Evolutionary conservation across 306 rosid species (phyloP).

Genomic region (Quercus wislizeni): DNA sequence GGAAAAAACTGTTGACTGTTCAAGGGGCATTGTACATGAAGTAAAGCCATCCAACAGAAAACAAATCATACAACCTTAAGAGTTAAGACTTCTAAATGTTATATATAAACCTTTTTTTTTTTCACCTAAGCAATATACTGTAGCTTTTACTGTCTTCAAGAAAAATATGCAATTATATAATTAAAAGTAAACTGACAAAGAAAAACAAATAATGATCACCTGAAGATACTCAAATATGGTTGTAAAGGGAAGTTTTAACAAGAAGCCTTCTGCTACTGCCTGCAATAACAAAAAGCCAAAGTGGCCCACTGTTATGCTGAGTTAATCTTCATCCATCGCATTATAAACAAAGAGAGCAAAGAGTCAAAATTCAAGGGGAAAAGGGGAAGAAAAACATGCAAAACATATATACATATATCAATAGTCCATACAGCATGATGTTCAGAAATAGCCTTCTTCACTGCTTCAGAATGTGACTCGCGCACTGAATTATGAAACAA

Average conservation of each 20-base stretch:
- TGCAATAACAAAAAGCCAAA: constrained; percentile 40
- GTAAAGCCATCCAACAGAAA: background rate
- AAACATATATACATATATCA: constrained; percentile 6
- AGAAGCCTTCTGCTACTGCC: constrained; percentile 61
- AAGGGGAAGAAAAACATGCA: constrained; percentile 5
- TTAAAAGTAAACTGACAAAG: background rate
- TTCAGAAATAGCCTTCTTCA: constrained; percentile 60
- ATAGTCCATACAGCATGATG: constrained; percentile 67
- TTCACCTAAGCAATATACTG: background rate
- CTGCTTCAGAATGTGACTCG: constrained; percentile 63
- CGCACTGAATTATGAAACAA: constrained; percentile 51
- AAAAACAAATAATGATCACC: constrained; percentile 28
- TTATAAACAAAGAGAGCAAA: constrained; percentile 3
- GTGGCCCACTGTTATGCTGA: constrained; percentile 9
- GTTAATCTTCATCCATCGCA: constrained; percentile 13
- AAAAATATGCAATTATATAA: background rate
- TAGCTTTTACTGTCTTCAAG: background rate
- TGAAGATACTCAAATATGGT: constrained; percentile 98
- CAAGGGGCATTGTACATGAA: background rate
- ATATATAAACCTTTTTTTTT: background rate
- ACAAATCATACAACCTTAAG: background rate
- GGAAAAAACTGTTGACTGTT: background rate
- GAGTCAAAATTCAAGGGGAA: constrained; percentile 4
- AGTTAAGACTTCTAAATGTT: background rate
- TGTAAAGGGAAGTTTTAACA: constrained; percentile 74